Evolutionary conservation across 2,329 filamentous ascomycete species (phyloP).

Genomic region (Cytospora schulzeri): DNA sequence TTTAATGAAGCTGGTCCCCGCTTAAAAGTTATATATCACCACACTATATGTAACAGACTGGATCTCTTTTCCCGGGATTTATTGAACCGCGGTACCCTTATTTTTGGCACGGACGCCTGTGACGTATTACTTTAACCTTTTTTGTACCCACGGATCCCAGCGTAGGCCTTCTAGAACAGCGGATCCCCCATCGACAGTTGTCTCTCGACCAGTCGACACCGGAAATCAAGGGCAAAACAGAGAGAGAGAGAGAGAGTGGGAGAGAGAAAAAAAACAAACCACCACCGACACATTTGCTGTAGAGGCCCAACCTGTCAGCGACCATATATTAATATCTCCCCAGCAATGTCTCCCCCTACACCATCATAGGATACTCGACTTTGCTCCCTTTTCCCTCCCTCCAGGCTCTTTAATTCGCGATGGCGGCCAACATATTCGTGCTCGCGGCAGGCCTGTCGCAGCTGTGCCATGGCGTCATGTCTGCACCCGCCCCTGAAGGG

Average conservation of each 20-base stretch:
- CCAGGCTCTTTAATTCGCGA: neutral
- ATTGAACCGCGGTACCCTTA: neutral
- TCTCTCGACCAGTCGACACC: too few relatives aligned
- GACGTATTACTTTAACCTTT: neutral
- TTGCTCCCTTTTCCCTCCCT: neutral
- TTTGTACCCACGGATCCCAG: too few relatives aligned
- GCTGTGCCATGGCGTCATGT: constrained; percentile 38
- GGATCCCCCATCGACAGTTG: too few relatives aligned
- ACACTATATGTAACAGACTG: too few relatives aligned
- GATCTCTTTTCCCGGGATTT: neutral
- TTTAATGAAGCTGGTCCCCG: too few relatives aligned
- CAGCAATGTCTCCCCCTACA: neutral
- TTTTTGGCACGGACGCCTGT: neutral
- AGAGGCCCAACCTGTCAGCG: neutral
- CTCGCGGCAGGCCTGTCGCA: constrained; percentile 31
- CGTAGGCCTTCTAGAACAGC: too few relatives aligned
- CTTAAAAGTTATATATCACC: too few relatives aligned
- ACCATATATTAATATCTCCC: neutral
- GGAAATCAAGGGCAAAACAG: neutral
- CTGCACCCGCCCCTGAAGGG: constrained; percentile 30
- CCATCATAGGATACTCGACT: neutral
- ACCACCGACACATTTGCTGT: neutral
- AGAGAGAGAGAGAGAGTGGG: too few relatives aligned
- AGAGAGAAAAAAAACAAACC: neutral
- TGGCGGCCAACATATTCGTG: constrained; percentile 26